Evolutionary conservation across 75 land plant genomes (phyloP).

Genomic region (Pseudotsuga menziesii): DNA sequence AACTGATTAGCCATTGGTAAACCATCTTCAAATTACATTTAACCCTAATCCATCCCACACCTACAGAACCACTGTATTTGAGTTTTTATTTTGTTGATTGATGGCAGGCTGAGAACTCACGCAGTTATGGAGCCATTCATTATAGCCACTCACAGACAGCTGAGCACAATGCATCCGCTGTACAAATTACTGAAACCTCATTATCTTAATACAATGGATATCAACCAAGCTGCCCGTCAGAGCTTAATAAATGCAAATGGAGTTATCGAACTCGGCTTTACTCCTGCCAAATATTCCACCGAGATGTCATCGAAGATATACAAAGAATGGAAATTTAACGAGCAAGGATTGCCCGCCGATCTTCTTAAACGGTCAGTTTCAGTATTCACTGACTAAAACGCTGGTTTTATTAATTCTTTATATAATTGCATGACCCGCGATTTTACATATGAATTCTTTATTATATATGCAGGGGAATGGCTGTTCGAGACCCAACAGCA

Average conservation of each 20-base stretch:
- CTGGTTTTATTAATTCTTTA: too few species aligned
- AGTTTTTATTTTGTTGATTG: neutral
- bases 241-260: slow-evolving; percentile 3
- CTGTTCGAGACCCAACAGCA: neutral
- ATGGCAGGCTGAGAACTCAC: neutral
- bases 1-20: slow-evolving; percentile 66
- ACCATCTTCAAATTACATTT: too few species aligned
- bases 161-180: slow-evolving; percentile 70
- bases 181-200: slow-evolving; percentile 9
- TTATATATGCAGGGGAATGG: neutral
- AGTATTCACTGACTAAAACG: too few species aligned
- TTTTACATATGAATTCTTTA: neutral
- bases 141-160: slow-evolving; percentile 62
- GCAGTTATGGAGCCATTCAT: slow-evolving; percentile 69
- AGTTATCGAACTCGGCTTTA: slow-evolving; percentile 12
- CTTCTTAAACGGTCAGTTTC: slow-evolving; percentile 4
- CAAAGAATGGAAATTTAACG: neutral
- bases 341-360: slow-evolving; percentile 10
- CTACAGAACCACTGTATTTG: neutral
- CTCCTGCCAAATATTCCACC: slow-evolving; percentile 2
- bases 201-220: slow-evolving; percentile 6
- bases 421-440: too few species aligned
- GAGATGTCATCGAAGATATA: slow-evolving; percentile 10
- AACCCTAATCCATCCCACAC: neutral
- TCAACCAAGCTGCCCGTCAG: slow-evolving; percentile 8